These are phyloP conservation scores for Polygonum aviculare DNA, from an alignment of 148 eudicot genomes.

Conservation along the genomic window DNA sequence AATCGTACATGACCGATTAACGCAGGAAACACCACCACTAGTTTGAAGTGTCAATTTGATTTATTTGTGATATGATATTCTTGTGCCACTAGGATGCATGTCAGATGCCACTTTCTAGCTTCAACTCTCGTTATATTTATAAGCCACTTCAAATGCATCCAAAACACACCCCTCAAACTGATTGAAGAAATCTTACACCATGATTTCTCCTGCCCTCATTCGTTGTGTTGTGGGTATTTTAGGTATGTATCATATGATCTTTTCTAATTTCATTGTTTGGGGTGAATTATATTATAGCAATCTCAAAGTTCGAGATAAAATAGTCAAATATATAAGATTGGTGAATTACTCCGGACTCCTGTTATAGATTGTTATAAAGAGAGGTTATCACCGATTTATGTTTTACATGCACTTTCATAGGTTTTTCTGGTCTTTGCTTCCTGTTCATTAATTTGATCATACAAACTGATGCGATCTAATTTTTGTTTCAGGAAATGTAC, in stretches of 20 bases:
- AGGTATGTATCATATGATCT: neutral
- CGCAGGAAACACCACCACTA: neutral
- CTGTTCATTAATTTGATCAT: neutral
- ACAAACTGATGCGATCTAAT: neutral
- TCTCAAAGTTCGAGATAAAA: no score
- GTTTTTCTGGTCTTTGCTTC: neutral
- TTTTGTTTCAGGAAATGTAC: constrained; percentile 7
- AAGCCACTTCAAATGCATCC: neutral
- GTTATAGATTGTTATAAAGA: no score
- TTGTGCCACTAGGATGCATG: neutral
- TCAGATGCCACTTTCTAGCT: neutral
- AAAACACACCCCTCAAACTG: neutral
- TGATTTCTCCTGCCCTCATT: constrained; percentile 5
- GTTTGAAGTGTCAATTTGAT: neutral
- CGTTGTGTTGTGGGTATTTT: constrained; percentile 8
- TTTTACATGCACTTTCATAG: no score
- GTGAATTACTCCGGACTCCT: no score
- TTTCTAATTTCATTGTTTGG: neutral
- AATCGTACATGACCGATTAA: neutral
- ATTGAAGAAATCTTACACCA: neutral
- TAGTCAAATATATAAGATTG: no score
- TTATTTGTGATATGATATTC: constrained; percentile 4
- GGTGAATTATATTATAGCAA: no score
- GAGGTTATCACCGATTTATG: no score
- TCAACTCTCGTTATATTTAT: neutral